Conservation (phyloP, 148 eudicot species). For the Fagopyrum tataricum region DNA sequence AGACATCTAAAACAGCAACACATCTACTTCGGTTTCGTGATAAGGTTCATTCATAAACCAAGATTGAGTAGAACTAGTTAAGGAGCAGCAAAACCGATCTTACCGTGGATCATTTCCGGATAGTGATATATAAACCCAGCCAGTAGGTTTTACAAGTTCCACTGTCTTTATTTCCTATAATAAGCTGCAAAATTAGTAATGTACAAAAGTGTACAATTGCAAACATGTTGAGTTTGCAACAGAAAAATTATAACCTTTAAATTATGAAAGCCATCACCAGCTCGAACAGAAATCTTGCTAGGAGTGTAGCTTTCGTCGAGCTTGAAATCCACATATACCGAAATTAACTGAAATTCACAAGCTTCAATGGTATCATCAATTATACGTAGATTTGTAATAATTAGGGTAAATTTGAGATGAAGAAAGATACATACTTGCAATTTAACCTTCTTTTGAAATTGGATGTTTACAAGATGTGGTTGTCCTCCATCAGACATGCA, state of each 20-base stretch:
- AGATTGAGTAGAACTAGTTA: not conserved
- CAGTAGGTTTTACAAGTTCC: slow-evolving; percentile 83
- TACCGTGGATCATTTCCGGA: slow-evolving; percentile 94
- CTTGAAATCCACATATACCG: slow-evolving; percentile 82
- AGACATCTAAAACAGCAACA: not conserved
- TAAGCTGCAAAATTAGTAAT: not conserved
- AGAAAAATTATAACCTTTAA: slow-evolving; percentile 36
- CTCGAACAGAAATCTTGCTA: slow-evolving; percentile 77
- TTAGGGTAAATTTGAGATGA: not conserved
- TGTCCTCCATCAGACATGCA: slow-evolving; percentile 89
- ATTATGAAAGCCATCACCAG: slow-evolving; percentile 92
- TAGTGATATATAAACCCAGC: slow-evolving; percentile 77
- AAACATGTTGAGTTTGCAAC: not conserved
- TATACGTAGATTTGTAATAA: not conserved
- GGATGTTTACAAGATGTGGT: slow-evolving; percentile 91
- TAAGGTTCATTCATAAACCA: too few species aligned
- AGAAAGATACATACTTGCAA: slow-evolving; percentile 42
- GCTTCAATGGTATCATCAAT: not conserved
- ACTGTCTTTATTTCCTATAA: slow-evolving; percentile 75
- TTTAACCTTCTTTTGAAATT: slow-evolving; percentile 93
- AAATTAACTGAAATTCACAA: slow-evolving; percentile 50
- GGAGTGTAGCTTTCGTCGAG: slow-evolving; percentile 99
- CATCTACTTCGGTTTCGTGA: too few species aligned
- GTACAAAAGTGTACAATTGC: not conserved
- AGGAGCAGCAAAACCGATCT: slow-evolving; percentile 14